Evolutionary conservation across 2,329 filamentous ascomycete species (phyloP), one percentile per base, ranked within the genome.

Genomic region (Mariannaea sp.): DNA sequence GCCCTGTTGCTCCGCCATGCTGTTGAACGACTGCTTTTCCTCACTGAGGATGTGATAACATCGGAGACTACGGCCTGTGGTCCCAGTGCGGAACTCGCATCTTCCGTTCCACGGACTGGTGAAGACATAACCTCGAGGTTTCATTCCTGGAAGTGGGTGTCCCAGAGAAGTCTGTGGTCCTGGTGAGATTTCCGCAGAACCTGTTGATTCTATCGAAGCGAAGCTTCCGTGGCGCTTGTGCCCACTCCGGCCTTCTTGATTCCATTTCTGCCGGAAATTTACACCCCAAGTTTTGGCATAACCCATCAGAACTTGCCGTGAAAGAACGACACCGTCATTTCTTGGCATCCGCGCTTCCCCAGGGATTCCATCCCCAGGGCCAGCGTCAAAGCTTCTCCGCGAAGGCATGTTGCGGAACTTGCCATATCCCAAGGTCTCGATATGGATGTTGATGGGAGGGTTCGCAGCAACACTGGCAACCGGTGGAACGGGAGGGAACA

Each of bases 51-150:
- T 75, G 70, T 95, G 90, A 50, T 85, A 85, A 71, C 89, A 92
- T 69, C 85, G 85, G 12, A 95, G 73, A 49, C 83, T 87, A 45
- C 88, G 86, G 2, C 93, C 92, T 36, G 83, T 87, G 50, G 85
- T 80, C 30, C 89, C 88, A 0, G 92, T 94, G 13, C 83, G 79
- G 71, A 97, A 97, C 56, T 92, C 89, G 73, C 93, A 97, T 35
- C 82, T 82, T 13, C 90, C 89, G 56, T 90, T 86, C 93, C 93
- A 97, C 0, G 92, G 92, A 35, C 89, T 94, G 16, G 78, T 75
- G 68, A 97, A 97, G 1, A 85, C 82, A 71, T 95, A 96, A 14
- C 86, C 88, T 26, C 80, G 79, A 0, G 85, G 78, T 48, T 76
- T 81, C 56, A 78, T 74, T 14, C 74, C 80, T 0, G 76, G 75